These are phyloP conservation scores for Peronospora farinosa DNA, from an alignment of 352 stramenopile genomes.

Conservation along the genomic window DNA sequence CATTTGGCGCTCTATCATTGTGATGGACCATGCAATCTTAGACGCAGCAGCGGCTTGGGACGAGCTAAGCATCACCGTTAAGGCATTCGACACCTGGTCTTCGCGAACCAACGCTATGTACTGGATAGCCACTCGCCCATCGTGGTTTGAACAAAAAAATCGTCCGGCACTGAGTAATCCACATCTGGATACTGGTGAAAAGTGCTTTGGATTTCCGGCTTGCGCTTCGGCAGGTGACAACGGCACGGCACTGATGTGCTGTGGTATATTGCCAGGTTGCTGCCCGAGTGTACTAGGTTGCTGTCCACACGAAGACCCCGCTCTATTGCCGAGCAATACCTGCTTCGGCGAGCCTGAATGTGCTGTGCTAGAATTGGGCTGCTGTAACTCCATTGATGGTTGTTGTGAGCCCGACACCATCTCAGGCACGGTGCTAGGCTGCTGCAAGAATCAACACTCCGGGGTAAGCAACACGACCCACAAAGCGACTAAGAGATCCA, in stretches of 20 bases:
- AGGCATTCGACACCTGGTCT: constrained; percentile 67
- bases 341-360: constrained; percentile 65
- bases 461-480: constrained; percentile 24
- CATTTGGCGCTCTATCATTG: constrained; percentile 69
- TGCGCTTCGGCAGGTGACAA: constrained; percentile 53
- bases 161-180: constrained; percentile 23
- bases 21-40: constrained; percentile 70
- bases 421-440: constrained; percentile 43
- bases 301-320: constrained; percentile 46
- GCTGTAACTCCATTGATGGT: constrained; percentile 64
- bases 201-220: constrained; percentile 62
- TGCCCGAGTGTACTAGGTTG: constrained; percentile 59
- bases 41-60: constrained; percentile 52
- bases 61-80: constrained; percentile 44
- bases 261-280: constrained; percentile 58
- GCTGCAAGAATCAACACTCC: constrained; percentile 57
- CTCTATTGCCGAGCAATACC: constrained; percentile 39
- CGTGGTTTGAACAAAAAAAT: constrained; percentile 55
- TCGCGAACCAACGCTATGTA: constrained; percentile 65
- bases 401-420: constrained; percentile 56
- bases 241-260: constrained; percentile 56
- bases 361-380: constrained; percentile 46
- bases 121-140: constrained; percentile 67
- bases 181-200: constrained; percentile 32
- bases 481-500: constrained; percentile 18